Conservation (phyloP, 805 yeast species). For the Wickerhamiella allomyrinae region DNA sequence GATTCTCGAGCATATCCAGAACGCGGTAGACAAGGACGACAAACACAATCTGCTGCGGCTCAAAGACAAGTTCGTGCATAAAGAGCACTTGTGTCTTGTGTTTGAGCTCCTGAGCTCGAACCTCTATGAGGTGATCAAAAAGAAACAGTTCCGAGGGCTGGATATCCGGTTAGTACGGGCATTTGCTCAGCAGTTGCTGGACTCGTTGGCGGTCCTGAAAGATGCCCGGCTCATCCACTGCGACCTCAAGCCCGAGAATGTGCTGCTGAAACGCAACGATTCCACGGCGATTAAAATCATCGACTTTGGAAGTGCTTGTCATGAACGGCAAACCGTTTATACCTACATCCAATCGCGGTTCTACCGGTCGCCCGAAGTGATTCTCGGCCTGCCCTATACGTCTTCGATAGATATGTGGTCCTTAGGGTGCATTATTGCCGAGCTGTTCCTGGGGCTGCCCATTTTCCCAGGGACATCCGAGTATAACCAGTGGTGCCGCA, state of each 20-base stretch:
- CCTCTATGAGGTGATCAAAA: conserved; percentile 78
- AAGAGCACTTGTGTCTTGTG: conserved; percentile 82
- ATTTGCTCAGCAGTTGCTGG: conserved; percentile 68
- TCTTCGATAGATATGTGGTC: conserved; percentile 97
- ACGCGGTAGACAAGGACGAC: conserved; percentile 52
- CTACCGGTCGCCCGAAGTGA: conserved; percentile 89
- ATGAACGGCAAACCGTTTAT: conserved; percentile 75
- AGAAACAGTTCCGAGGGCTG: conserved; percentile 85
- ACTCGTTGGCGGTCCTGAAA: conserved; percentile 66
- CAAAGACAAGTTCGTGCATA: conserved; percentile 81
- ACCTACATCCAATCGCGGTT: conserved; percentile 88
- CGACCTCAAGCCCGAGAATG: conserved; percentile 93
- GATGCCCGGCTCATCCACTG: conserved; percentile 82
- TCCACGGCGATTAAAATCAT: conserved; percentile 80
- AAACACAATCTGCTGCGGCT: conserved; percentile 63
- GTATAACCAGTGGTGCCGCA: conserved; percentile 74
- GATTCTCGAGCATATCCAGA: conserved; percentile 66
- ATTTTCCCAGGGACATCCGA: conserved; percentile 91
- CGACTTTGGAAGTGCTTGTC: conserved; percentile 94
- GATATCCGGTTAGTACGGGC: conserved; percentile 63
- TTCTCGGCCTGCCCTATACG: conserved; percentile 82
- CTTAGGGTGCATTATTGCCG: conserved; percentile 83
- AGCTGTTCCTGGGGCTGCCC: conserved; percentile 80
- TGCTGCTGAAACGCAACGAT: conserved; percentile 63
- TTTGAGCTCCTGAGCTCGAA: conserved; percentile 82